These are phyloP conservation scores for Rhodotorula sp. DNA, from an alignment of 1,284 basidiomycete species.

Conservation along the genomic window DNA sequence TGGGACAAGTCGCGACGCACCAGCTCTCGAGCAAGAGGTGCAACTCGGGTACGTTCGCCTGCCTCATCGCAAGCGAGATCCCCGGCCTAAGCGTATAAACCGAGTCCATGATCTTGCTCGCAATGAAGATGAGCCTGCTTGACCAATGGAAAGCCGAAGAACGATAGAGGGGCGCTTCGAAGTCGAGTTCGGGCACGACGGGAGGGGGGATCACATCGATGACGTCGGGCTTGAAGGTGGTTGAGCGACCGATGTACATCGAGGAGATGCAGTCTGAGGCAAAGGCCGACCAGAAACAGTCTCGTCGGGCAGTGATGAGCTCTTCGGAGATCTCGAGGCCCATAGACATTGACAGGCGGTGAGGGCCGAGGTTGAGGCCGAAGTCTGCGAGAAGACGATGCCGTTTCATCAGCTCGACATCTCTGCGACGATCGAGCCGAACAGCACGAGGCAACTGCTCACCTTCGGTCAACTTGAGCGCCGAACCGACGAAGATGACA, in stretches of 20 bases:
- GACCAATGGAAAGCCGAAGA: conserved; percentile 31
- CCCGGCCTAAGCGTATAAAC: conserved; percentile 28
- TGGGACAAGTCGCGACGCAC: conserved; percentile 4
- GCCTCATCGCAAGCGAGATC: conserved; percentile 9
- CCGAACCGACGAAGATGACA: conserved; percentile 24
- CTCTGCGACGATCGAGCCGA: no score
- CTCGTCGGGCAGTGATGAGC: conserved; percentile 15
- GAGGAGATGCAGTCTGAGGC: conserved; percentile 17
- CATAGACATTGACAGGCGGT: conserved; percentile 17
- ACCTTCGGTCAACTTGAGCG: conserved; percentile 24
- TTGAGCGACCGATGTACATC: conserved; percentile 28
- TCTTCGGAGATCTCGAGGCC: conserved; percentile 9
- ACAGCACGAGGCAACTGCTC: neutral
- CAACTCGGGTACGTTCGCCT: conserved; percentile 30
- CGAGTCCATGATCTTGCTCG: conserved; percentile 19
- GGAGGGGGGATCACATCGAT: conserved; percentile 24
- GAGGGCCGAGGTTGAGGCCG: conserved; percentile 31
- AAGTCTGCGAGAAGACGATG: conserved; percentile 24
- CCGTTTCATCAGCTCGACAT: neutral
- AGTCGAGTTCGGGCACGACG: conserved; percentile 28
- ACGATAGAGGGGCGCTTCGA: conserved; percentile 34
- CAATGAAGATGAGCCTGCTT: conserved; percentile 23
- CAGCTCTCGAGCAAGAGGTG: conserved; percentile 36
- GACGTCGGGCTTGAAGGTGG: conserved; percentile 28
- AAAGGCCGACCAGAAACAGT: conserved; percentile 29